Evolutionary conservation across 768 basidiomycete species (phyloP).

Genomic region (Stropharia rugosoannulata): DNA sequence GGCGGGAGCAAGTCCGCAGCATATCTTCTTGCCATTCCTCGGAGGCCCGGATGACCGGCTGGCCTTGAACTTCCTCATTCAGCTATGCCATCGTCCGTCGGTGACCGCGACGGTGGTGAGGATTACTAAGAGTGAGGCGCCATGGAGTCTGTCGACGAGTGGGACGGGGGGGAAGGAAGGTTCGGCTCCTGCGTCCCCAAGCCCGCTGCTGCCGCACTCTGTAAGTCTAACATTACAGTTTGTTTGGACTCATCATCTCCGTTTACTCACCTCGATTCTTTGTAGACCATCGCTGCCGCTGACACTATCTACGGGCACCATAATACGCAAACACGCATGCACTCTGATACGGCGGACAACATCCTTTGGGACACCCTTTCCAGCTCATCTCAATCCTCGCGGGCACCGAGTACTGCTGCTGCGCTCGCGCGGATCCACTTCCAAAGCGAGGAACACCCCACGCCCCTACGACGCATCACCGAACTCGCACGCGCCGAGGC

Average conservation of each 20-base stretch:
- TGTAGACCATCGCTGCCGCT: conserved; percentile 49
- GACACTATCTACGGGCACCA: conserved; percentile 74
- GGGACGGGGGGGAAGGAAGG: conserved; percentile 10
- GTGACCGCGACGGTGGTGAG: conserved; percentile 76
- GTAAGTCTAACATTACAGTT: conserved; percentile 22
- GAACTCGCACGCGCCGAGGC: conserved; percentile 37
- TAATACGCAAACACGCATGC: conserved; percentile 64
- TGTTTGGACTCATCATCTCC: neutral
- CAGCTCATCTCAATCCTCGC: conserved; percentile 19
- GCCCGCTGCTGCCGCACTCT: conserved; percentile 17
- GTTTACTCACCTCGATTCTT: neutral
- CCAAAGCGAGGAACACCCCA: conserved; percentile 41
- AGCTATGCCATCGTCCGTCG: conserved; percentile 61
- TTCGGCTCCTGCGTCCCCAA: conserved; percentile 7
- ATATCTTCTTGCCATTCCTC: conserved; percentile 87
- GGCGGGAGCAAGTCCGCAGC: conserved; percentile 36
- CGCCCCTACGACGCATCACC: conserved; percentile 57
- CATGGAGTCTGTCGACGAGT: conserved; percentile 21
- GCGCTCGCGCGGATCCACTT: conserved; percentile 72
- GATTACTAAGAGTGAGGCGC: conserved; percentile 43
- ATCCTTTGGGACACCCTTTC: conserved; percentile 72
- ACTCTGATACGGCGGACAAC: conserved; percentile 82
- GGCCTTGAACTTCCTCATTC: conserved; percentile 78
- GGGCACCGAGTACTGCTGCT: conserved; percentile 23
- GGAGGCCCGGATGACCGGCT: conserved; percentile 94